A percentile compares a stretch with the other conserved stretches of the same genome.
phyloP scores from a whole-genome alignment of 2,329 filamentous ascomycete species.

The Eurotiales sp. region DNA sequence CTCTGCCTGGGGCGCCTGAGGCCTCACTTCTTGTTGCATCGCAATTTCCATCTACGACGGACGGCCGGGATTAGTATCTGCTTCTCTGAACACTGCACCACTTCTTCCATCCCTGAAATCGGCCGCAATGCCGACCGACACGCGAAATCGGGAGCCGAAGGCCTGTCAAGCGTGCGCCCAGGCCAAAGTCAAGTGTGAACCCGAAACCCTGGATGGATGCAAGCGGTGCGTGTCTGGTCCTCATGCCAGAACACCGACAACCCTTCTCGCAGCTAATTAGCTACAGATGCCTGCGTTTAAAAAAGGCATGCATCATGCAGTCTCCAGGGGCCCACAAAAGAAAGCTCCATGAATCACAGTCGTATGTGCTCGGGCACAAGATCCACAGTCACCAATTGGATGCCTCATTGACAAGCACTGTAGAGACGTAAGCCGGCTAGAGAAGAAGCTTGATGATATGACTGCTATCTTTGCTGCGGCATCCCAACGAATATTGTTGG shows the following conservation, averaged over 20 bases:
- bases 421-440: constrained; percentile 24
- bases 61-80: too few species aligned
- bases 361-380: background rate
- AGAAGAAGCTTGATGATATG: constrained; percentile 27
- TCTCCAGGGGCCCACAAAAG: constrained; percentile 23
- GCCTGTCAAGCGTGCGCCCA: constrained; percentile 18
- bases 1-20: too few species aligned
- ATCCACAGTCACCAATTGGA: background rate
- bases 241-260: background rate
- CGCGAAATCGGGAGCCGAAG: constrained; percentile 2
- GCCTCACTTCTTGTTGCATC: too few species aligned
- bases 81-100: too few species aligned
- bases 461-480: constrained; percentile 21
- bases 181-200: constrained; percentile 18
- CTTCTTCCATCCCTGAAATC: too few species aligned
- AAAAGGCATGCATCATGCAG: constrained; percentile 24
- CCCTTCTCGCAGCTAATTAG: background rate
- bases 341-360: background rate
- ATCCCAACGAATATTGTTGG: constrained; percentile 1
- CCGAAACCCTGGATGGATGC: constrained; percentile 14
- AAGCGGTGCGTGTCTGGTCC: constrained; percentile 12
- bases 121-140: background rate
- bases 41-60: too few species aligned
- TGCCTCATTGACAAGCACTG: background rate
- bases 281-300: constrained; percentile 25